These are phyloP conservation scores for Butyriboletus loyo DNA, from an alignment of 768 basidiomycete genomes.

Conservation along the genomic window DNA sequence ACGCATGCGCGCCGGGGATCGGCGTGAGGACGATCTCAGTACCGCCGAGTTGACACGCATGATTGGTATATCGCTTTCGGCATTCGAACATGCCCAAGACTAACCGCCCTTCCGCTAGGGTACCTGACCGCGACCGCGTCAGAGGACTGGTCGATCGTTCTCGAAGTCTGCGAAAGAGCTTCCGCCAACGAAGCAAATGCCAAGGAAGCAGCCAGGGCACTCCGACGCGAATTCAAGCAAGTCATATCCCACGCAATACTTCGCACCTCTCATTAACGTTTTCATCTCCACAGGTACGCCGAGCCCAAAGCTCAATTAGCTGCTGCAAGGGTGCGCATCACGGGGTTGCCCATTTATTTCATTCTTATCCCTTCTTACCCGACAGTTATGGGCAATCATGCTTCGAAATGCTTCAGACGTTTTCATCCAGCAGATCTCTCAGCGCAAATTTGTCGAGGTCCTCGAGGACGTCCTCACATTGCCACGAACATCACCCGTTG, in stretches of 20 bases:
- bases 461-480: slow-evolving; percentile 70
- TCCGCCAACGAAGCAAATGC: slow-evolving; percentile 68
- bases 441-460: slow-evolving; percentile 76
- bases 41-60: slow-evolving; percentile 60
- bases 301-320: slow-evolving; percentile 74
- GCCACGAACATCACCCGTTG: slow-evolving; percentile 69
- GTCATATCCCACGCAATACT: slow-evolving; percentile 16
- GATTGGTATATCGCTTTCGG: slow-evolving; percentile 50
- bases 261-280: slow-evolving; percentile 3
- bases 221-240: slow-evolving; percentile 84
- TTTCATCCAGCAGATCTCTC: slow-evolving; percentile 67
- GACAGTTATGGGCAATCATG: slow-evolving; percentile 87
- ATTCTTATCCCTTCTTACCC: background rate
- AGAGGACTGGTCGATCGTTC: slow-evolving; percentile 78
- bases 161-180: slow-evolving; percentile 84
- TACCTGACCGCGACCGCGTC: slow-evolving; percentile 75
- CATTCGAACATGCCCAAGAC: background rate
- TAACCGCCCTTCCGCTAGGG: slow-evolving; percentile 38
- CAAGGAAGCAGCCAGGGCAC: slow-evolving; percentile 80
- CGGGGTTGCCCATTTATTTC: background rate
- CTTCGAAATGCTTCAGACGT: slow-evolving; percentile 72
- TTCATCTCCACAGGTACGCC: slow-evolving; percentile 50
- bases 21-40: slow-evolving; percentile 42
- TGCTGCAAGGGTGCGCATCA: slow-evolving; percentile 61
- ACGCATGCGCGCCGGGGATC: slow-evolving; percentile 27